These are phyloP conservation scores for Lupinus albus DNA, from an alignment of 306 rosid genomes.

Conservation along the genomic window DNA sequence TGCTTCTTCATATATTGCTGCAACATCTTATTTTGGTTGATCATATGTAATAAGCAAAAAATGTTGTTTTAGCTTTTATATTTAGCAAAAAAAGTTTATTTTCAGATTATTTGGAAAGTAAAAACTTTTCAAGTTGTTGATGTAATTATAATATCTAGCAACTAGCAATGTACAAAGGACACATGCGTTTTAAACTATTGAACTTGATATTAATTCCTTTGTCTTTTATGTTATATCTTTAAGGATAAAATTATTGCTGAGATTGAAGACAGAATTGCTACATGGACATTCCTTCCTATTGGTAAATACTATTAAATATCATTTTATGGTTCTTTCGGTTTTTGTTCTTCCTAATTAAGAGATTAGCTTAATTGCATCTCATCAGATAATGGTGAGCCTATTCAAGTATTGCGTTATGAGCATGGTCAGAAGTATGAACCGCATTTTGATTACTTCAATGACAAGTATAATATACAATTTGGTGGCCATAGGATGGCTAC, in stretches of 20 bases:
- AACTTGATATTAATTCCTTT: conserved; percentile 37
- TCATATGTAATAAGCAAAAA: too few relatives aligned
- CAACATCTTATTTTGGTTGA: background rate
- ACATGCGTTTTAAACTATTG: background rate
- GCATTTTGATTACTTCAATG: conserved; percentile 83
- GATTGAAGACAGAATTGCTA: conserved; percentile 71
- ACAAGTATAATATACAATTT: conserved; percentile 66
- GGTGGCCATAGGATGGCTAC: conserved; percentile 98
- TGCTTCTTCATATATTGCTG: background rate
- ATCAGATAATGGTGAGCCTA: conserved; percentile 89
- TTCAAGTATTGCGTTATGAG: conserved; percentile 86
- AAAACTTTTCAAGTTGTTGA: background rate
- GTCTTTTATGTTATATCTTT: conserved; percentile 31
- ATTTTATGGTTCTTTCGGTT: conserved; percentile 19
- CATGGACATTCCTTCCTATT: conserved; percentile 90
- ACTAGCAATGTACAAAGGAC: background rate
- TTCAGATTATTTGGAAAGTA: background rate
- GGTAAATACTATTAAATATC: conserved; percentile 50
- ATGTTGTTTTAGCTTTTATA: too few relatives aligned
- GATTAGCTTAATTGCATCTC: background rate
- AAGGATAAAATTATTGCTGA: conserved; percentile 74
- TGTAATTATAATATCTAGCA: conserved; percentile 12
- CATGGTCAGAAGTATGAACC: conserved; percentile 92
- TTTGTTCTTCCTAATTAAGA: conserved; percentile 1
- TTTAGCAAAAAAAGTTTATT: background rate